Conservation (phyloP, 1,284 basidiomycete genomes). For the Erythrobasidium hasegawianum region DNA sequence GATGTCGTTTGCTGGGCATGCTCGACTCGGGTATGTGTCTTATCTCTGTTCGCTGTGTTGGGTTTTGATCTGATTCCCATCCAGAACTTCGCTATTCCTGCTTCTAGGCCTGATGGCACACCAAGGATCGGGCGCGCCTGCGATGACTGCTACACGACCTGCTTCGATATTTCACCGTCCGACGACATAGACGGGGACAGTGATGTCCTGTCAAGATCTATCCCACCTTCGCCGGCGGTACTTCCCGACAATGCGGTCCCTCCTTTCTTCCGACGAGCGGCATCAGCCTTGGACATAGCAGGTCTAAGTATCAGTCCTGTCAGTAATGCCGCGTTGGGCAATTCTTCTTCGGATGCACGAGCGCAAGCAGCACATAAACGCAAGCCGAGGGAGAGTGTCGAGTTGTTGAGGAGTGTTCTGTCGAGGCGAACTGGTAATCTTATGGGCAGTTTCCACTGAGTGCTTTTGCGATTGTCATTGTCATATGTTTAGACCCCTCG, state of each 20-base stretch:
- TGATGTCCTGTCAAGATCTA: background rate
- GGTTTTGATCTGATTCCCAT: background rate
- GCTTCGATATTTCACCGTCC: constrained; percentile 12
- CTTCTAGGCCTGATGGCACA: background rate
- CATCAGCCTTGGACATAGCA: constrained; percentile 8
- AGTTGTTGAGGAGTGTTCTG: constrained; percentile 21
- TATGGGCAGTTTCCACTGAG: too few species aligned
- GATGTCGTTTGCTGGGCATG: constrained; percentile 77
- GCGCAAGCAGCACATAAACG: background rate
- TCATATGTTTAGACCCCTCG: too few species aligned
- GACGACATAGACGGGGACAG: constrained; percentile 6
- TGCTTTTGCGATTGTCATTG: too few species aligned
- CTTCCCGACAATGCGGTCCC: constrained; percentile 12
- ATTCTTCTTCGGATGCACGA: constrained; percentile 1
- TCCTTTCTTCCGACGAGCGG: constrained; percentile 11
- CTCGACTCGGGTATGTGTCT: constrained; percentile 64
- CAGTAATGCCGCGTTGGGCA: background rate
- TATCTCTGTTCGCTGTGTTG: background rate
- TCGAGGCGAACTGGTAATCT: background rate
- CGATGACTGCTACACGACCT: constrained; percentile 73
- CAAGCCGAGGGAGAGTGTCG: constrained; percentile 17
- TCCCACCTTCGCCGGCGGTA: constrained; percentile 1
- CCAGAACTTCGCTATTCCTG: constrained; percentile 29
- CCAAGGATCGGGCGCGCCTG: constrained; percentile 63
- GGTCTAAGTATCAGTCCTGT: background rate